phyloP scores from a whole-genome alignment of 169 alveolate species.

The Perkinsus olseni region DNA sequence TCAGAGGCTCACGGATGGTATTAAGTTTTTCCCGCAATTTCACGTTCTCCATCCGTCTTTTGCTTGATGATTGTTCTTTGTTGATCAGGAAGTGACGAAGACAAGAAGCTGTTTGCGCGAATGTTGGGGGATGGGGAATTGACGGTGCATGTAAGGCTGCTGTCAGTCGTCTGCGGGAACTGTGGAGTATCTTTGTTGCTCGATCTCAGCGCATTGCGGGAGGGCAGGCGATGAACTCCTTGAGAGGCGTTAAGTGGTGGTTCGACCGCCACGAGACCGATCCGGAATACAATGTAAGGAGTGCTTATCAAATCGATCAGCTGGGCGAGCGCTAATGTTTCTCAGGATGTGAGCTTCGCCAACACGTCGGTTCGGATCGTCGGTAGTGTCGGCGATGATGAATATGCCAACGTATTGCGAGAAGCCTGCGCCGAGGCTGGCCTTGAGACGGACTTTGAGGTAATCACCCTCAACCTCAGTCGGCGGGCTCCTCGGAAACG shows the following conservation, averaged over 20 bases:
- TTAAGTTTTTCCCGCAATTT: neutral
- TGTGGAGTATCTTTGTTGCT: neutral
- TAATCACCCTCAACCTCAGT: neutral
- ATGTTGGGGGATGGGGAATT: neutral
- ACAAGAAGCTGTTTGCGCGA: neutral
- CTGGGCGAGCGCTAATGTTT: neutral
- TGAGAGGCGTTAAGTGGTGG: neutral
- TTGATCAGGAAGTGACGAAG: neutral
- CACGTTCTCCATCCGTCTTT: neutral
- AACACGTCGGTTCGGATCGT: slow-evolving; percentile 2
- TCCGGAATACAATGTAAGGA: neutral
- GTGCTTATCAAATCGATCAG: neutral
- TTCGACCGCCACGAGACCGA: neutral
- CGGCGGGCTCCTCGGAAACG: neutral
- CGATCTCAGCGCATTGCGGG: slow-evolving; percentile 3
- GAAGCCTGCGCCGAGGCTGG: neutral
- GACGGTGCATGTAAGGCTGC: neutral
- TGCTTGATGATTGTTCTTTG: neutral
- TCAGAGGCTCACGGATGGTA: neutral
- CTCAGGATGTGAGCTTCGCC: neutral
- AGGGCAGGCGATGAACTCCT: neutral
- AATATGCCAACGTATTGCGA: neutral
- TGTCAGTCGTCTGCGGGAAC: neutral
- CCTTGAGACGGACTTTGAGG: neutral
- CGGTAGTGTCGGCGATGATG: neutral